Evolutionary conservation across 2,329 filamentous ascomycete species (phyloP).

Genomic region (Aspergillus neoniger): DNA sequence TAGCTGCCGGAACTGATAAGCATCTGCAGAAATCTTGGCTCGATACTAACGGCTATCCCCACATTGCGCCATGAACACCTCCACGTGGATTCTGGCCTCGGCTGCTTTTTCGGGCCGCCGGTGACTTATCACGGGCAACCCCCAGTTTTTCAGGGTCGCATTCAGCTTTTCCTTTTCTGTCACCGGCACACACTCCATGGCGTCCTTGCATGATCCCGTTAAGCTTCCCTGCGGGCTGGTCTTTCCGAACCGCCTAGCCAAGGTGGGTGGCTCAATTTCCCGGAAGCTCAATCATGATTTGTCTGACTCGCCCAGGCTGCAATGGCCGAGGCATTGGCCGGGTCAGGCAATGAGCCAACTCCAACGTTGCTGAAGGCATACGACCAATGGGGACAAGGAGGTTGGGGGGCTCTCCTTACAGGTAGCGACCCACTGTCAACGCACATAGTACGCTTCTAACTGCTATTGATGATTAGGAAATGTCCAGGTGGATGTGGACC

Average conservation of each 20-base stretch:
- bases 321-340: slow-evolving; percentile 48
- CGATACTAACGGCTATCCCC: background rate
- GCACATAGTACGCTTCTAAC: background rate
- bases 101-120: slow-evolving; percentile 5
- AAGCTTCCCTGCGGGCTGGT: slow-evolving; percentile 58
- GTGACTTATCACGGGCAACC: background rate
- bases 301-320: slow-evolving; percentile 41
- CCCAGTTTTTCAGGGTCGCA: background rate
- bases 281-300: background rate
- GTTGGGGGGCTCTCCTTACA: slow-evolving; percentile 48
- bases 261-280: slow-evolving; percentile 28
- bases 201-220: slow-evolving; percentile 45
- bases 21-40: background rate
- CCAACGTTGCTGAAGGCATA: slow-evolving; percentile 51
- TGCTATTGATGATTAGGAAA: slow-evolving; percentile 28
- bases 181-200: slow-evolving; percentile 10
- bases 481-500: slow-evolving; percentile 49
- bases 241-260: slow-evolving; percentile 57
- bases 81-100: background rate
- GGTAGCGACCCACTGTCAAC: slow-evolving; percentile 25
- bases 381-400: slow-evolving; percentile 51
- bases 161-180: background rate
- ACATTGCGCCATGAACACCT: background rate
- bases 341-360: slow-evolving; percentile 48
- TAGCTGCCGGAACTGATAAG: background rate